Conservation (phyloP, 352 stramenopile species). For the Globisporangium paddicum region DNA sequence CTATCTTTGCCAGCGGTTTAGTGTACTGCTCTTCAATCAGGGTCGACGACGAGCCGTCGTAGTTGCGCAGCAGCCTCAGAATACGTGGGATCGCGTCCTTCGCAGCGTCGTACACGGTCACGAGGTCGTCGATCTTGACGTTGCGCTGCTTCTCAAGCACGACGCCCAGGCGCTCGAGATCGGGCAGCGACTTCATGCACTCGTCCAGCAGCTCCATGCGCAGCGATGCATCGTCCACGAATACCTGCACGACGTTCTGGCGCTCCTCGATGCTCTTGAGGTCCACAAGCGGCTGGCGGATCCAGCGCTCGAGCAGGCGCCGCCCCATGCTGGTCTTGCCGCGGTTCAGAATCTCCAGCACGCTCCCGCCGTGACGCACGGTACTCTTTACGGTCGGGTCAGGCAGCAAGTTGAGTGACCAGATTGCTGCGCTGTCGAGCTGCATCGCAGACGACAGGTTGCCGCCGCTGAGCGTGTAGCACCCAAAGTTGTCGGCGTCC, state of each 20-base stretch:
- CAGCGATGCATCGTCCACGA: conserved; percentile 87
- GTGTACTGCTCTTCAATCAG: conserved; percentile 49
- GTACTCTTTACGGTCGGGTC: conserved; percentile 44
- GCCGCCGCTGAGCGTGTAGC: conserved; percentile 55
- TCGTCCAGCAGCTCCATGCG: conserved; percentile 87
- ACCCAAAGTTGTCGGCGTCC: conserved; percentile 65
- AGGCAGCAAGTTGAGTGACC: conserved; percentile 91
- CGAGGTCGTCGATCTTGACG: conserved; percentile 75
- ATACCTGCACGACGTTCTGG: conserved; percentile 90
- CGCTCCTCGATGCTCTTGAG: conserved; percentile 79
- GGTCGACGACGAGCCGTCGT: conserved; percentile 31
- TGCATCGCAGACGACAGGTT: conserved; percentile 89
- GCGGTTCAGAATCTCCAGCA: conserved; percentile 94
- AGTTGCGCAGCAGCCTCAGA: conserved; percentile 38
- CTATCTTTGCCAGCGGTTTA: conserved; percentile 44
- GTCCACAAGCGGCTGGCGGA: conserved; percentile 94
- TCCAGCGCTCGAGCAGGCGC: conserved; percentile 94
- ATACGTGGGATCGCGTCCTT: conserved; percentile 65
- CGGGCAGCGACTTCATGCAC: conserved; percentile 81
- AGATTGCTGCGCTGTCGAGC: conserved; percentile 89
- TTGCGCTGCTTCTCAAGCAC: conserved; percentile 65
- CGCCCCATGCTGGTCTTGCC: conserved; percentile 93
- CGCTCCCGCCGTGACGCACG: conserved; percentile 59
- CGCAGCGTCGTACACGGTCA: conserved; percentile 81
- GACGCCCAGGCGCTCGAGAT: conserved; percentile 68